phyloP scores from a whole-genome alignment of 768 basidiomycete genomes.

The Suillus subalutaceus region DNA sequence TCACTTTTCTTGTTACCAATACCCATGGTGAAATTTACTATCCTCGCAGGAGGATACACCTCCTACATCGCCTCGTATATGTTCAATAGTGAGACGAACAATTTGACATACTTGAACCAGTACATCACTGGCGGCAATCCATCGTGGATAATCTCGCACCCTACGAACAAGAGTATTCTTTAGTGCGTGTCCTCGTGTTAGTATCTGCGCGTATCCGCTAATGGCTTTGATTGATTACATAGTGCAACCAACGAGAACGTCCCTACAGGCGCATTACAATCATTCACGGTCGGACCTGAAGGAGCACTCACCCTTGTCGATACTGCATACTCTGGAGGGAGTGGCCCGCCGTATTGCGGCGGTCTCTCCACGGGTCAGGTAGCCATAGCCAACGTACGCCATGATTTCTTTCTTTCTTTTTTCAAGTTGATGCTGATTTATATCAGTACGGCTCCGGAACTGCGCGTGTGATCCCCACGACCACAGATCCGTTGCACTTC shows the following conservation, averaged over 20 bases:
- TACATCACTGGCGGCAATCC: slow-evolving; percentile 46
- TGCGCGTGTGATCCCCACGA: slow-evolving; percentile 54
- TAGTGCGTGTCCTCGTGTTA: slow-evolving; percentile 47
- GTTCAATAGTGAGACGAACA: slow-evolving; percentile 54
- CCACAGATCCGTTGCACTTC: slow-evolving; percentile 39
- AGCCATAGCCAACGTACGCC: slow-evolving; percentile 57
- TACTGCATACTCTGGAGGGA: slow-evolving; percentile 52
- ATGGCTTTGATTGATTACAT: not conserved
- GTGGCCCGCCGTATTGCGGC: slow-evolving; percentile 51
- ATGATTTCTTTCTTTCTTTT: too few relatives aligned
- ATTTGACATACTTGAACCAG: slow-evolving; percentile 50
- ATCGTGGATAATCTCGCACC: slow-evolving; percentile 63
- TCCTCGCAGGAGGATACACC: slow-evolving; percentile 68
- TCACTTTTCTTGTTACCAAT: not conserved
- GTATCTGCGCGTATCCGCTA: not conserved
- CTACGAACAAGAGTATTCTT: slow-evolving; percentile 58
- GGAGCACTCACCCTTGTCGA: slow-evolving; percentile 50
- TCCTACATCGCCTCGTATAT: slow-evolving; percentile 64
- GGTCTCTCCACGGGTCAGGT: slow-evolving; percentile 59
- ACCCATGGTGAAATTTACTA: slow-evolving; percentile 66
- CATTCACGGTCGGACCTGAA: slow-evolving; percentile 50
- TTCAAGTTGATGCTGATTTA: not conserved
- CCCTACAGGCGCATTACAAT: slow-evolving; percentile 48
- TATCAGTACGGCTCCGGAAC: slow-evolving; percentile 56
- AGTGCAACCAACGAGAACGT: slow-evolving; percentile 65